Conservation (phyloP, 2,329 filamentous ascomycete genomes). For the Trichothecium sympodiale region DNA sequence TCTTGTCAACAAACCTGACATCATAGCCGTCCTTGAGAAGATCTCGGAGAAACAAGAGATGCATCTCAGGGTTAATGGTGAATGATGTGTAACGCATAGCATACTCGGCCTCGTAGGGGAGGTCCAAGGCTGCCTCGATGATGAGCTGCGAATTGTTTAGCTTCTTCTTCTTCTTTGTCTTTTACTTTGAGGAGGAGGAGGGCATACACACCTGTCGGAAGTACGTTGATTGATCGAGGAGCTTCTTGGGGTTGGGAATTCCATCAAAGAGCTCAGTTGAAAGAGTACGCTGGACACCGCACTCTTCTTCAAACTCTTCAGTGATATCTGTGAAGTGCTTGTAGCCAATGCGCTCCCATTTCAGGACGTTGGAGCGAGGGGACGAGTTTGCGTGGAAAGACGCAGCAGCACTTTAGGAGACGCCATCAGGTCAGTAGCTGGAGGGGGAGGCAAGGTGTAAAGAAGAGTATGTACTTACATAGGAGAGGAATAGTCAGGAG, state of each 20-base stretch:
- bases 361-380: slow-evolving; percentile 26
- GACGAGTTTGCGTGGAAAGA: slow-evolving; percentile 32
- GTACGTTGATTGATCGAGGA: slow-evolving; percentile 25
- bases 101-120: slow-evolving; percentile 20
- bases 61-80: slow-evolving; percentile 25
- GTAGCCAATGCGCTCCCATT: slow-evolving; percentile 28
- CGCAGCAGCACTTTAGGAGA: slow-evolving; percentile 24
- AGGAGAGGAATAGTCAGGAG: slow-evolving; percentile 25
- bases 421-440: neutral
- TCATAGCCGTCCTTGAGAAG: slow-evolving; percentile 16
- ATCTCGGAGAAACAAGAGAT: slow-evolving; percentile 19
- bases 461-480: slow-evolving; percentile 14
- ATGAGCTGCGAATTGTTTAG: slow-evolving; percentile 14
- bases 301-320: slow-evolving; percentile 14
- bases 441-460: neutral
- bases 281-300: slow-evolving; percentile 21
- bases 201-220: slow-evolving; percentile 21
- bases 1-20: slow-evolving; percentile 19
- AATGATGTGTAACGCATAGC: slow-evolving; percentile 24
- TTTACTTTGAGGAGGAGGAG: neutral
- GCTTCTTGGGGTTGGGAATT: slow-evolving; percentile 23
- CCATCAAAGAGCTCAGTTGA: slow-evolving; percentile 29
- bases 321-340: slow-evolving; percentile 22
- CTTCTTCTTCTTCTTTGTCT: neutral
- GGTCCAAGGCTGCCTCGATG: slow-evolving; percentile 13